These are phyloP conservation scores for Arbutus unedo DNA, from an alignment of 148 eudicot genomes.

Conservation along the genomic window DNA sequence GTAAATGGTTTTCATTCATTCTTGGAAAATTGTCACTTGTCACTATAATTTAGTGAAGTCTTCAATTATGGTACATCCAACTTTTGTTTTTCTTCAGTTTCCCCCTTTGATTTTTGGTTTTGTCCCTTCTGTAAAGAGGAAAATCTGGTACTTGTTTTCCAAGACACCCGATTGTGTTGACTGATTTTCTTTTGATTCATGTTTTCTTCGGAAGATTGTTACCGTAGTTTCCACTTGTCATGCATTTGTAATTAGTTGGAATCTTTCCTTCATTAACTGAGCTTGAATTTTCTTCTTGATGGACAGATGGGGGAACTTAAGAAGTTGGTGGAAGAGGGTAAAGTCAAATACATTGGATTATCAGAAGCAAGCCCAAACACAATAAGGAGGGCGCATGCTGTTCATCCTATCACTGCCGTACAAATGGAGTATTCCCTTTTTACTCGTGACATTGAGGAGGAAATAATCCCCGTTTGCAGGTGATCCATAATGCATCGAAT, in stretches of 20 bases:
- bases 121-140: too few relatives aligned
- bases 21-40: background rate
- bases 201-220: too few relatives aligned
- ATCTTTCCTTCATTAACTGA: background rate
- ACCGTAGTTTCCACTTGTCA: too few relatives aligned
- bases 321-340: slow-evolving; percentile 73
- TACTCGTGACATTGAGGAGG: slow-evolving; percentile 69
- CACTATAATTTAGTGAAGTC: background rate
- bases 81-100: background rate
- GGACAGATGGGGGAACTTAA: slow-evolving; percentile 64
- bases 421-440: slow-evolving; percentile 80
- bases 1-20: background rate
- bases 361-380: slow-evolving; percentile 71
- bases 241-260: too few relatives aligned
- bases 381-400: slow-evolving; percentile 72
- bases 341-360: slow-evolving; percentile 63
- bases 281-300: background rate
- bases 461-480: slow-evolving; percentile 74
- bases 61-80: background rate
- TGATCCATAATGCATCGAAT: slow-evolving; percentile 12
- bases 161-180: too few relatives aligned
- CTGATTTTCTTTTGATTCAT: too few relatives aligned
- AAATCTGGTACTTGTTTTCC: too few relatives aligned
- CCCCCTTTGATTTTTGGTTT: too few relatives aligned
- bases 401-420: slow-evolving; percentile 62